Evolutionary conservation across 2,329 filamentous ascomycete genomes (phyloP), one percentile per base, ranked within the genome.

Genomic region (Aspergillus ustus): DNA sequence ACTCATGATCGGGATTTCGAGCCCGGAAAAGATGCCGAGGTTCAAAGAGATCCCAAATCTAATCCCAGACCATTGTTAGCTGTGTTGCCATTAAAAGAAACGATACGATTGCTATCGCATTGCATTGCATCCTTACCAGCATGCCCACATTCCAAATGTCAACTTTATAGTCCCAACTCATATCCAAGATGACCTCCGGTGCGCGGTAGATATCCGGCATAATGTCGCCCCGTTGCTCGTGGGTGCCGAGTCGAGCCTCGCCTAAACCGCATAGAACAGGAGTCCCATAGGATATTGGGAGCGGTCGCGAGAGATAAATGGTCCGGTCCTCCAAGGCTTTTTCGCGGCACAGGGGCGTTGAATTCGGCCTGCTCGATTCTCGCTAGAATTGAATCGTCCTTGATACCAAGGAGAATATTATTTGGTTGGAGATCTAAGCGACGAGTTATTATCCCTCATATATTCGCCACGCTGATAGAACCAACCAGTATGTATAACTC

Each of bases 91-190:
- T 34, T 34, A 1, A 13, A 34, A 34, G 9, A 2, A 31, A 52
- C 20, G 11, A 46, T 57, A 11, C 25, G 25, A n/a, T n/a, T n/a
- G n/a, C n/a, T n/a, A n/a, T n/a, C n/a, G n/a, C n/a, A 25, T 25
- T 25, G 22, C 22, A 25, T 54, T 34, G 9, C 48, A 17, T 57
- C 67, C 67, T 59, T 66, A 72, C 67, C 63, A 73, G 63, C 51
- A 70, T 60, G 37, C 61, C 73, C 28, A 73, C 63, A 55, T 68
- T 72, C 72, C 73, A 75, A 13, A 75, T 70, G 59, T 75, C 70
- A 37, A 72, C 69, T 52, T 68, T 69, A 9, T 65, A 66, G 46
- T 68, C 67, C 72, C 71, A 75, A 11, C 50, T 54, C 68, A 74
- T 73, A 8, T 67, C 60, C 37, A 73, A 49, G 11, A 73, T 67